Percentiles rank a stretch among this genome's conserved stretches.
Evolutionary conservation across 306 rosid species (phyloP).

Genomic region (Astragalus membranaceus): DNA sequence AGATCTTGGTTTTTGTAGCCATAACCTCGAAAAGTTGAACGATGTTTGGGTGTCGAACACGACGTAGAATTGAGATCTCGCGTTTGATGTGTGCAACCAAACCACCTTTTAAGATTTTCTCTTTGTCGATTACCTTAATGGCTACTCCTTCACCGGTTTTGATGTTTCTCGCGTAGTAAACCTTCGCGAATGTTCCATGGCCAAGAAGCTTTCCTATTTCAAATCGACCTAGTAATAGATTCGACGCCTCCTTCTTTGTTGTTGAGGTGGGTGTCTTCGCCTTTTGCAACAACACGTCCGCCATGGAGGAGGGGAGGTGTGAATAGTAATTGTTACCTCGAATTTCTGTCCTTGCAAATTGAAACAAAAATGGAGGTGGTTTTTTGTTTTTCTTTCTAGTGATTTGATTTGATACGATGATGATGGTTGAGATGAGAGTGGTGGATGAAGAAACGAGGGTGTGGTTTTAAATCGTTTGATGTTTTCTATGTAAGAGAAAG

Average conservation of each 20-base stretch:
- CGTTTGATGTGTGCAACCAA: constrained; percentile 85
- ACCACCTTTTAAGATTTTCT: constrained; percentile 76
- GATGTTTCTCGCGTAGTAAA: constrained; percentile 68
- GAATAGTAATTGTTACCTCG: too few species aligned
- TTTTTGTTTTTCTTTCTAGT: neutral
- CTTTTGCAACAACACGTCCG: constrained; percentile 21
- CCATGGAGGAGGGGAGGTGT: constrained; percentile 28
- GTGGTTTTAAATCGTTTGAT: constrained; percentile 22
- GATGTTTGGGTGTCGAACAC: constrained; percentile 90
- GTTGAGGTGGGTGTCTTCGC: neutral
- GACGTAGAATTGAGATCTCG: constrained; percentile 96
- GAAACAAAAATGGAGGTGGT: neutral
- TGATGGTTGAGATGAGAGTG: neutral
- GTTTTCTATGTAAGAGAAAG: neutral
- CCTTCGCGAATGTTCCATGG: constrained; percentile 93
- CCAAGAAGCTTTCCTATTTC: constrained; percentile 86
- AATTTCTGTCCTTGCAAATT: neutral
- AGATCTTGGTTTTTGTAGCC: constrained; percentile 93
- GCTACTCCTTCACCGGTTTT: constrained; percentile 67
- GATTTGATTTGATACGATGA: neutral
- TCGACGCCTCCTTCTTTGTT: constrained; percentile 41
- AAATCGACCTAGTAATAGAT: constrained; percentile 57
- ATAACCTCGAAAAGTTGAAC: constrained; percentile 90
- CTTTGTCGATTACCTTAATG: constrained; percentile 89
- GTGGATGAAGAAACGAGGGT: neutral